phyloP scores from a whole-genome alignment of 805 yeast species.

The Scheffersomyces ergatensis region DNA sequence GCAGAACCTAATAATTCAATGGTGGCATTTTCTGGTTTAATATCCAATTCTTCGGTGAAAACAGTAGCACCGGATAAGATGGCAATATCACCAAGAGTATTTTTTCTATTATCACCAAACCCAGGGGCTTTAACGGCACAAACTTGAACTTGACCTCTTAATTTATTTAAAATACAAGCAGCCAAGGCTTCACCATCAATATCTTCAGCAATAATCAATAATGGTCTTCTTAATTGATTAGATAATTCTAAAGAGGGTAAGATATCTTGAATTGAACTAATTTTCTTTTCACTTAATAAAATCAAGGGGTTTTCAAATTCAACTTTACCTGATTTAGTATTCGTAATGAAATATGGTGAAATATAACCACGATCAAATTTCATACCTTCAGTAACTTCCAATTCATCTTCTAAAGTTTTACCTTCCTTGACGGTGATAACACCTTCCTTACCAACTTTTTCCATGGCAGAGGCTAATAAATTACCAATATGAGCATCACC shows the following conservation, averaged over 20 bases:
- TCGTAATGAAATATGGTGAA: constrained; percentile 94
- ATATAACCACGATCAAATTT: constrained; percentile 96
- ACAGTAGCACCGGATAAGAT: constrained; percentile 91
- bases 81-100: constrained; percentile 93
- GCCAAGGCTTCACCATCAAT: constrained; percentile 98
- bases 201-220: constrained; percentile 91
- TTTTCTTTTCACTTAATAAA: constrained; percentile 84
- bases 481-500: constrained; percentile 93
- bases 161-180: constrained; percentile 94
- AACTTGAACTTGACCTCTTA: constrained; percentile 97
- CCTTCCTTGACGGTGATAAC: constrained; percentile 98
- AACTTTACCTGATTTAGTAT: constrained; percentile 87
- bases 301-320: constrained; percentile 93
- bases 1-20: constrained; percentile 86
- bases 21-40: constrained; percentile 94
- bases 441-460: constrained; percentile 98
- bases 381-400: constrained; percentile 97
- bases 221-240: constrained; percentile 89
- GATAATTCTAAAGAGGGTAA: constrained; percentile 92
- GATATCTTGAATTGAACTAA: constrained; percentile 85
- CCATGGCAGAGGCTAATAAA: constrained; percentile 93
- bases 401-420: constrained; percentile 92
- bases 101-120: constrained; percentile 97
- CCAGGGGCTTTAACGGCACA: constrained; percentile 99
- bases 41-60: constrained; percentile 88